Percentiles rank a stretch among this genome's conserved stretches.
phyloP scores from a whole-genome alignment of 192 early-diverging fungal genomes.

The Lunasporangiospora selenospora region DNA sequence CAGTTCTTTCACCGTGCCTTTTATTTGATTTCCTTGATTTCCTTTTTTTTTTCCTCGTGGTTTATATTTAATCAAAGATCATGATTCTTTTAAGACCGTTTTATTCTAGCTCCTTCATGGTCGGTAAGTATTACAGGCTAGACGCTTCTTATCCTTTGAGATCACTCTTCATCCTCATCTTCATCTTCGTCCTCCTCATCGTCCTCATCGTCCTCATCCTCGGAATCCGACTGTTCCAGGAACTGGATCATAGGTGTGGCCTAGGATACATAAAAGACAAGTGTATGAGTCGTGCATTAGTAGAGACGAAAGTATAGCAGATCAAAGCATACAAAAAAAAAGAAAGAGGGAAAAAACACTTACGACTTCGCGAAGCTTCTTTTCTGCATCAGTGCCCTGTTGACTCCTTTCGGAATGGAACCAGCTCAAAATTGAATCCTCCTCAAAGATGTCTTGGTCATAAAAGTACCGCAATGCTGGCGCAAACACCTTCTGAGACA shows the following conservation, averaged over 20 bases:
- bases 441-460: constrained; percentile 83
- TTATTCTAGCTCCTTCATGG: too few species aligned
- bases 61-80: too few species aligned
- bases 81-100: too few species aligned
- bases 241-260: constrained; percentile 31
- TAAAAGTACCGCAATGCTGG: constrained; percentile 71
- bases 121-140: too few species aligned
- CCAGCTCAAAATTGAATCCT: constrained; percentile 83
- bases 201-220: constrained; percentile 12
- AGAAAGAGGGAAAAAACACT: background rate
- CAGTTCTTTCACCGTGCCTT: too few species aligned
- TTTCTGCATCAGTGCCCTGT: constrained; percentile 48
- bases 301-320: background rate
- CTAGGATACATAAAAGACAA: constrained; percentile 11
- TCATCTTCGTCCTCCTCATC: constrained; percentile 24
- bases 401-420: constrained; percentile 58
- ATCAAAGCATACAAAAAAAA: background rate
- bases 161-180: constrained; percentile 21
- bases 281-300: too few species aligned
- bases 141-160: too few species aligned
- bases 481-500: constrained; percentile 60
- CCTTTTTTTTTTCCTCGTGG: background rate
- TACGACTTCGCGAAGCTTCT: constrained; percentile 62
- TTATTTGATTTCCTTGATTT: background rate
- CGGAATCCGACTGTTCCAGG: constrained; percentile 31